Percentiles rank a stretch among this genome's conserved stretches.
Evolutionary conservation across 345 rosid species (phyloP).

Genomic region (Eutrema heterophyllum): DNA sequence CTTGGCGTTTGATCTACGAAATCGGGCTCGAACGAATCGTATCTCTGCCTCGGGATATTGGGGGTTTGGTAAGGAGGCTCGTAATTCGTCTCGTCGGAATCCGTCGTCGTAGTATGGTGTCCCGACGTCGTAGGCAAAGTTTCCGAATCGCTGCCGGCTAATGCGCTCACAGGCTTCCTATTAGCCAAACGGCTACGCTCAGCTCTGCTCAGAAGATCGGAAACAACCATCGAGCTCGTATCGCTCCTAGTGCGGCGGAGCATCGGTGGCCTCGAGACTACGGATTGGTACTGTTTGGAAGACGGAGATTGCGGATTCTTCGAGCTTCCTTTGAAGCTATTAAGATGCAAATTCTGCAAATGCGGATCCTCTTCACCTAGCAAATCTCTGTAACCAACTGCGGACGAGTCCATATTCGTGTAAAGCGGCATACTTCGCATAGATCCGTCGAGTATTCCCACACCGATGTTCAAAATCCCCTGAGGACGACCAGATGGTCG

Average conservation of each 20-base stretch:
- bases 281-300: constrained; percentile 23
- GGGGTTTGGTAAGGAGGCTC: constrained; percentile 17
- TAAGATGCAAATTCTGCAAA: constrained; percentile 27
- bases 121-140: constrained; percentile 24
- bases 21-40: constrained; percentile 6
- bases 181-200: constrained; percentile 24
- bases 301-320: constrained; percentile 23
- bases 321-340: constrained; percentile 24
- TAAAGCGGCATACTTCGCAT: constrained; percentile 91
- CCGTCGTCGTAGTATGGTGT: constrained; percentile 19
- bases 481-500: constrained; percentile 83
- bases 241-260: constrained; percentile 79
- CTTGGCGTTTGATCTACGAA: not conserved
- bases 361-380: constrained; percentile 59
- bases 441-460: constrained; percentile 74
- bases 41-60: not conserved
- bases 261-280: constrained; percentile 40
- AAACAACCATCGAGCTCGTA: constrained; percentile 51
- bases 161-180: constrained; percentile 21
- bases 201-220: constrained; percentile 20
- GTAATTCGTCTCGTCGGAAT: not conserved
- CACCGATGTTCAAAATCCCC: constrained; percentile 81
- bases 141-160: constrained; percentile 18
- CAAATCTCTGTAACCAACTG: constrained; percentile 74
- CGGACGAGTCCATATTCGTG: constrained; percentile 53